A percentile compares a stretch with the other conserved stretches of the same genome.
Evolutionary conservation across 352 stramenopile species (phyloP).

Genomic region (Phytopythium cucurbitacearum): DNA sequence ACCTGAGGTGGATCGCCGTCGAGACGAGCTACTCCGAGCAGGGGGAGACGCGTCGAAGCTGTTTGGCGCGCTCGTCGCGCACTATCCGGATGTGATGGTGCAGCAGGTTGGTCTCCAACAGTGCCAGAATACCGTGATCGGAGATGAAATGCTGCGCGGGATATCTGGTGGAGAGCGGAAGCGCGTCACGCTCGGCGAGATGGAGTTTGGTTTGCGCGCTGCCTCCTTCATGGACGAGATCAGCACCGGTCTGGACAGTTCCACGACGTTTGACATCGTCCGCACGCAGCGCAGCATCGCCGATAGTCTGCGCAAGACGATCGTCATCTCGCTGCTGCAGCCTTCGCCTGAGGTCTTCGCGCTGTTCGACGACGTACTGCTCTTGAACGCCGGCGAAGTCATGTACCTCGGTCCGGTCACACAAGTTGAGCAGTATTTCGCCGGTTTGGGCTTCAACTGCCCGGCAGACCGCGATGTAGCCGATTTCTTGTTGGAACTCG

Average conservation of each 20-base stretch:
- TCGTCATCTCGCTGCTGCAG: slow-evolving; percentile 24
- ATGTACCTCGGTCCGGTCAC: slow-evolving; percentile 74
- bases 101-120: slow-evolving; percentile 23
- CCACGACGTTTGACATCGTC: slow-evolving; percentile 86
- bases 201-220: slow-evolving; percentile 44
- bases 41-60: slow-evolving; percentile 5
- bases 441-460: slow-evolving; percentile 38
- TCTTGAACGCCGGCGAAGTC: slow-evolving; percentile 80
- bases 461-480: slow-evolving; percentile 26
- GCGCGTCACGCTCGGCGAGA: slow-evolving; percentile 30
- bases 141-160: slow-evolving; percentile 68
- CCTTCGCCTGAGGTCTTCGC: slow-evolving; percentile 77
- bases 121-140: slow-evolving; percentile 29
- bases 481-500: slow-evolving; percentile 39
- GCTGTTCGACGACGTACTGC: slow-evolving; percentile 89
- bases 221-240: slow-evolving; percentile 86
- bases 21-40: not conserved
- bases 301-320: slow-evolving; percentile 21
- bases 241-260: slow-evolving; percentile 88
- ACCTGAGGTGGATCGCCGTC: not conserved
- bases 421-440: slow-evolving; percentile 54
- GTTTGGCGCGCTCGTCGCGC: slow-evolving; percentile 3
- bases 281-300: slow-evolving; percentile 32
- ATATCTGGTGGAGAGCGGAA: slow-evolving; percentile 81
- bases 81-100: slow-evolving; percentile 29